Percentiles rank a stretch among this genome's conserved stretches.
Evolutionary conservation across 2,329 filamentous ascomycete genomes (phyloP).

Genomic region (Penicillium sp.): DNA sequence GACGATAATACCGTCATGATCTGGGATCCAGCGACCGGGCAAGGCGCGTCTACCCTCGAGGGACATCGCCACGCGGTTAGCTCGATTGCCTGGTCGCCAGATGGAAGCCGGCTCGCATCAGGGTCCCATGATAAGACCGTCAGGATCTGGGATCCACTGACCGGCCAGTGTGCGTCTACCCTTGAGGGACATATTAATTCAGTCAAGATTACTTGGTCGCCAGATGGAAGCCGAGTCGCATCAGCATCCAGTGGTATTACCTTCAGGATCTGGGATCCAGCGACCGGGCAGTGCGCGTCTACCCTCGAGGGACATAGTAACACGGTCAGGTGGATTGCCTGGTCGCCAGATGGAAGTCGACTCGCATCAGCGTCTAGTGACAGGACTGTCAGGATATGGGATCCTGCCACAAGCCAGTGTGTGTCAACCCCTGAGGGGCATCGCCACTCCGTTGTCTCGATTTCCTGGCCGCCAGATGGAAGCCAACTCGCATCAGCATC

Average conservation of each 20-base stretch:
- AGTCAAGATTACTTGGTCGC: conserved; percentile 15
- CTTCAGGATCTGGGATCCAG: conserved; percentile 5
- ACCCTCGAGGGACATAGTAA: not conserved
- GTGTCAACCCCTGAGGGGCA: not conserved
- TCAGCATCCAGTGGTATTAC: conserved; percentile 6
- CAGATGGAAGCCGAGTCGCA: conserved; percentile 8
- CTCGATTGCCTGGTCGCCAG: conserved; percentile 14
- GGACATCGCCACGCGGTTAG: conserved; percentile 4
- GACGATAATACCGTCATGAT: too few relatives aligned
- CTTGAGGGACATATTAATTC: not conserved
- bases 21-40: too few relatives aligned
- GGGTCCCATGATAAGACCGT: not conserved
- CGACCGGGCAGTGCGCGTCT: not conserved
- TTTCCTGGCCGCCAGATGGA: conserved; percentile 15
- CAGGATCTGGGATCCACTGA: conserved; percentile 6
- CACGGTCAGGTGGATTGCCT: conserved; percentile 5
- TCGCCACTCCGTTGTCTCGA: too few relatives aligned
- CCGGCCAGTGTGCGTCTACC: not conserved
- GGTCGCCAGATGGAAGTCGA: conserved; percentile 6
- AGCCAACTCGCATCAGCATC: conserved; percentile 5
- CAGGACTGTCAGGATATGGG: conserved; percentile 11
- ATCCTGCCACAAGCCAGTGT: not conserved
- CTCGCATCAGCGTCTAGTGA: conserved; percentile 4
- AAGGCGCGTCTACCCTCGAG: not conserved
- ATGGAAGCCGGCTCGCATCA: conserved; percentile 11